These are phyloP conservation scores for Peronospora destructor DNA, from an alignment of 352 stramenopile species.

Conservation along the genomic window DNA sequence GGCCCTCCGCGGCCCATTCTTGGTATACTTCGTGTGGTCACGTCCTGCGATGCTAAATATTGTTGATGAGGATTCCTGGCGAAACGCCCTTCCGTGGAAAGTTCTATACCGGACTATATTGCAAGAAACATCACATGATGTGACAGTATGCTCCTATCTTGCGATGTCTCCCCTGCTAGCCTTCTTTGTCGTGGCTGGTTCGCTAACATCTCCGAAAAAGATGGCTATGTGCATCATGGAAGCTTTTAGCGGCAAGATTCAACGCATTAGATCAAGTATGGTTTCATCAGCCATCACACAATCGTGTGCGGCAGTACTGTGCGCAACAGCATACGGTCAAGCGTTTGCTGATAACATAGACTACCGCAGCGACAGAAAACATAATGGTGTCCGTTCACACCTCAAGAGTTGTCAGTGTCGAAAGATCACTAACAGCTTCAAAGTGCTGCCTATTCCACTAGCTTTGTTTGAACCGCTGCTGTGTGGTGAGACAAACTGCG, in stretches of 20 bases:
- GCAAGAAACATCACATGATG: constrained; percentile 24
- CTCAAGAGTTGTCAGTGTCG: constrained; percentile 24
- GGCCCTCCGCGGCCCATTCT: constrained; percentile 29
- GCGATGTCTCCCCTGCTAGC: constrained; percentile 36
- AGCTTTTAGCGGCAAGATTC: constrained; percentile 26
- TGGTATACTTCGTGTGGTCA: constrained; percentile 47
- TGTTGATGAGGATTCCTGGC: constrained; percentile 30
- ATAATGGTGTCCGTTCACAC: background rate
- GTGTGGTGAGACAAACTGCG: constrained; percentile 6
- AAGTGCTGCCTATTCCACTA: constrained; percentile 26
- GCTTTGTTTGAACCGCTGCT: constrained; percentile 29
- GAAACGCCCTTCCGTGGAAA: constrained; percentile 39
- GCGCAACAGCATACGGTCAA: constrained; percentile 25
- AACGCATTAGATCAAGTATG: constrained; percentile 24
- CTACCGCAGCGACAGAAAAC: constrained; percentile 4
- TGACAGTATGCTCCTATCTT: constrained; percentile 27
- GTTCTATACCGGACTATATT: constrained; percentile 29
- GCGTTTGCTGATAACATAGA: constrained; percentile 6
- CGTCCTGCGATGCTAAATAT: constrained; percentile 29
- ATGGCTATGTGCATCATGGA: constrained; percentile 38
- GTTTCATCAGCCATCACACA: constrained; percentile 26
- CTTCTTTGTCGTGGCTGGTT: constrained; percentile 32
- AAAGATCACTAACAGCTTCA: constrained; percentile 5
- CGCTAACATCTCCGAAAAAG: constrained; percentile 32
- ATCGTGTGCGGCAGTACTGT: constrained; percentile 35